A percentile compares a stretch with the other conserved stretches of the same genome.
These are phyloP conservation scores for Miscanthus sacchariflorus DNA, from an alignment of 202 grass and related monocot species.

Conservation along the genomic window DNA sequence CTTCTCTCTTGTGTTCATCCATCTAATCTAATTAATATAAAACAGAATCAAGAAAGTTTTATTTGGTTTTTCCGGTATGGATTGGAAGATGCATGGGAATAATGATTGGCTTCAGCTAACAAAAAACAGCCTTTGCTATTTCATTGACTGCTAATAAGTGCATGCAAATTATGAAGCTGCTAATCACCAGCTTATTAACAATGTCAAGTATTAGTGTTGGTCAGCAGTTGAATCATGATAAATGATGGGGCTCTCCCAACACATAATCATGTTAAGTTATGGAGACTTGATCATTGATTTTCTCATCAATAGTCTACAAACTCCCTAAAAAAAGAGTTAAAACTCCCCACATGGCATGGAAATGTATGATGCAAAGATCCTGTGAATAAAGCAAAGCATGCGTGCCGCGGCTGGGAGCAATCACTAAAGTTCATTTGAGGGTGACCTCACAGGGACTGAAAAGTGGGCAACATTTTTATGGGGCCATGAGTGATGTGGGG, in stretches of 20 bases:
- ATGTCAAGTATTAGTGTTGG: slow-evolving; percentile 37
- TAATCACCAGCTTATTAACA: slow-evolving; percentile 33
- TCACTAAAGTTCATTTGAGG: slow-evolving; percentile 58
- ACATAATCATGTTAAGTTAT: slow-evolving; percentile 63
- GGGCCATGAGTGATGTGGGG: slow-evolving; percentile 46
- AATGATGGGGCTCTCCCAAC: slow-evolving; percentile 51
- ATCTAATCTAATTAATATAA: background rate
- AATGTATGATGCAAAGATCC: slow-evolving; percentile 44
- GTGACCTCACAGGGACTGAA: slow-evolving; percentile 69
- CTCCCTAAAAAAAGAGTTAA: slow-evolving; percentile 14
- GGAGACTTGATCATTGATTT: slow-evolving; percentile 47
- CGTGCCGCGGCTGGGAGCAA: slow-evolving; percentile 63
- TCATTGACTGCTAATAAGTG: slow-evolving; percentile 38
- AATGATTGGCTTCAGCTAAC: slow-evolving; percentile 44
- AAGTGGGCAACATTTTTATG: slow-evolving; percentile 66
- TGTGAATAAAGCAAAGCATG: slow-evolving; percentile 45
- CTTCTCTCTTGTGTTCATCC: background rate
- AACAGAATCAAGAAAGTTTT: background rate
- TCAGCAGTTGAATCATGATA: slow-evolving; percentile 60
- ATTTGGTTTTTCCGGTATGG: slow-evolving; percentile 26
- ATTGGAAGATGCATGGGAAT: background rate
- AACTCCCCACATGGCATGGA: slow-evolving; percentile 44
- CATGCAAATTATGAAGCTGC: slow-evolving; percentile 42
- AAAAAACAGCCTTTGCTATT: background rate
- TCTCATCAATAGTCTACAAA: slow-evolving; percentile 42